Conservation (phyloP, 2,329 filamentous ascomycete genomes). For the Ophiosphaerella korrae region DNA sequence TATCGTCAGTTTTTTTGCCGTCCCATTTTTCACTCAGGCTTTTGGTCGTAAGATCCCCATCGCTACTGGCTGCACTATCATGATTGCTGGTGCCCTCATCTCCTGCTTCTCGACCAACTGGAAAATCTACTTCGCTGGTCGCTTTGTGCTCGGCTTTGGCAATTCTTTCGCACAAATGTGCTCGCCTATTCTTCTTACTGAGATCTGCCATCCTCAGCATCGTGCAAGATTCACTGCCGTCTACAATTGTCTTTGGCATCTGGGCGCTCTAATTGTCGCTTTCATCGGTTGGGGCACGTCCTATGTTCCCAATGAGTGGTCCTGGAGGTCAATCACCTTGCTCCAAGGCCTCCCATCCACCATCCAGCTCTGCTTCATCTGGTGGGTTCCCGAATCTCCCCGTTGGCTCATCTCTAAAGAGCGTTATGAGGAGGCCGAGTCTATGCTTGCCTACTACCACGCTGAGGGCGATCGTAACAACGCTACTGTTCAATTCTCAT, state of each 20-base stretch:
- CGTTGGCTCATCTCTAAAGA: constrained; percentile 69
- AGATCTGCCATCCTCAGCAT: constrained; percentile 71
- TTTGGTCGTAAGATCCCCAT: constrained; percentile 52
- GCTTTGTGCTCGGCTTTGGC: constrained; percentile 69
- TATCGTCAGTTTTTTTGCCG: constrained; percentile 43
- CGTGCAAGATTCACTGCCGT: constrained; percentile 67
- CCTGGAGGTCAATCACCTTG: constrained; percentile 58
- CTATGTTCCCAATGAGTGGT: constrained; percentile 53
- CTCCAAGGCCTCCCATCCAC: constrained; percentile 56
- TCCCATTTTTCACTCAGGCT: constrained; percentile 48
- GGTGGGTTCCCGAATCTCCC: constrained; percentile 63
- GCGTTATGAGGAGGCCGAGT: constrained; percentile 64
- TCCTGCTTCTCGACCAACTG: constrained; percentile 32
- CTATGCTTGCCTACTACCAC: constrained; percentile 67
- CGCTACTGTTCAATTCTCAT: constrained; percentile 68
- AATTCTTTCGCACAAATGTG: constrained; percentile 68
- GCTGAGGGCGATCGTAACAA: constrained; percentile 64
- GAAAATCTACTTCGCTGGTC: constrained; percentile 61
- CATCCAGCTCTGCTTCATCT: constrained; percentile 68
- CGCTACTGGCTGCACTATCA: constrained; percentile 50
- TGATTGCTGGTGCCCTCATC: constrained; percentile 50
- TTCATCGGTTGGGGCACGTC: constrained; percentile 57
- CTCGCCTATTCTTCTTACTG: constrained; percentile 67
- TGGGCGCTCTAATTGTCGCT: constrained; percentile 62
- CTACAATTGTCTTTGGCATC: constrained; percentile 72